Evolutionary conservation across 2,329 filamentous ascomycete genomes (phyloP), one percentile per base, ranked within the genome.

Genomic region (Camptophora hylomeconis): DNA sequence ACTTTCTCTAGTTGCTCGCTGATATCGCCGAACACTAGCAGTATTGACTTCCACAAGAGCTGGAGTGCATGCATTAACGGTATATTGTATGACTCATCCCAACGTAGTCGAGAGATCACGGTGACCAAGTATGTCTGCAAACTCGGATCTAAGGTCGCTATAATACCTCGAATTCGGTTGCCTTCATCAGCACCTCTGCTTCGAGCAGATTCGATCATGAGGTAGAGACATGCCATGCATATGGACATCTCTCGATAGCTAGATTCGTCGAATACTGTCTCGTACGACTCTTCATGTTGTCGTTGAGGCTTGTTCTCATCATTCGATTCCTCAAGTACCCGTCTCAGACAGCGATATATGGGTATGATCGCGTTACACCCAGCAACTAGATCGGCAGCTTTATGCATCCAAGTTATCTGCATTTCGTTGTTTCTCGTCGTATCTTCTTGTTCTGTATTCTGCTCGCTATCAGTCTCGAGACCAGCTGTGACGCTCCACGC

Each of bases 11-110:
- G 67, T 28, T 38, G 23, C 39, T 84, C 75, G 30, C 71, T 54
- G 20, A 74, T 75, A 21, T 83, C 81, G 15, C 89, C 89, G 50
- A 95, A 89, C 1, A 80, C 68, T 2, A 95, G 67, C 10, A 95
- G 61, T 6, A 93, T 71, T 0, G 81, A 76, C 57, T 98, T 98
- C 87, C 89, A 95, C 26, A 92, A 71, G 2, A 95, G 61, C 5
- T 94, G 61, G 30, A 92, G 73, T 21, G 89, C 70, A 67, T 79
- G 45, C 39, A 80, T 70, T 35, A 80, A 69, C 20, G 61, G 62
- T 35, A 67, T 52, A 37, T 60, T 60, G 20, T 58, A 53, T 6
- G 55, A 53, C 35, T 67, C 63, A 33, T 82, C 76, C 77, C 79
- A 86, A 30, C 80, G 68, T 32, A 82, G 54, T 44, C 40, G 37